Evolutionary conservation across 2,329 filamentous ascomycete genomes (phyloP).

Genomic region (Akanthomyces dipterigenus): DNA sequence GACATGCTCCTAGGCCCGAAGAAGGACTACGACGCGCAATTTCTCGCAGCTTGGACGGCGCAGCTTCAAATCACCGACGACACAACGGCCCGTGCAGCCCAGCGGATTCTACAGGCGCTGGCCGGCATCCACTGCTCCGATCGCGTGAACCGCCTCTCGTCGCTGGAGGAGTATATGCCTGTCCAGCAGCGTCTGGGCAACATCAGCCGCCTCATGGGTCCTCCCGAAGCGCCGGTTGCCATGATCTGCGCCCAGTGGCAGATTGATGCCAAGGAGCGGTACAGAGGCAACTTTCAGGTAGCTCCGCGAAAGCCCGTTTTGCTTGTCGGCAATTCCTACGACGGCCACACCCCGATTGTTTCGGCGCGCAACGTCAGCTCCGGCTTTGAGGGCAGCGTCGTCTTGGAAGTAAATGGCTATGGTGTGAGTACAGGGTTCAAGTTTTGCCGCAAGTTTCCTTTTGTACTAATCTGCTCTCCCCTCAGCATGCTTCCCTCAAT

Average conservation of each 20-base stretch:
- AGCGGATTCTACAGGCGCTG: slow-evolving; percentile 4
- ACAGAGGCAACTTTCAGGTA: slow-evolving; percentile 25
- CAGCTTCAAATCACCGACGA: neutral
- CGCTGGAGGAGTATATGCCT: slow-evolving; percentile 22
- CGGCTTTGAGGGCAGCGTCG: slow-evolving; percentile 29
- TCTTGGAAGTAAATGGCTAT: slow-evolving; percentile 30
- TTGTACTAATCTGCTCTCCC: neutral
- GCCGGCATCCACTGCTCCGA: slow-evolving; percentile 31
- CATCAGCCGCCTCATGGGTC: slow-evolving; percentile 23
- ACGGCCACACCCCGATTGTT: slow-evolving; percentile 31
- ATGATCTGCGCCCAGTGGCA: slow-evolving; percentile 32
- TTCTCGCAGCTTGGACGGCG: neutral
- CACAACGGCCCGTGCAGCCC: neutral
- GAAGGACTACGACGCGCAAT: neutral
- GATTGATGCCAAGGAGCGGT: slow-evolving; percentile 29
- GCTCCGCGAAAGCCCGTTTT: slow-evolving; percentile 28
- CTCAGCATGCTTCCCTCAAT: neutral
- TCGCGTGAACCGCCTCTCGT: slow-evolving; percentile 19
- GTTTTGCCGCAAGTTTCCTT: neutral
- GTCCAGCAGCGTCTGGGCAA: slow-evolving; percentile 18
- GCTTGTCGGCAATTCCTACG: slow-evolving; percentile 31
- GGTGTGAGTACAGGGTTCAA: slow-evolving; percentile 23
- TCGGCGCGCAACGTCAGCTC: slow-evolving; percentile 31
- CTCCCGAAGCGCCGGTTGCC: slow-evolving; percentile 11
- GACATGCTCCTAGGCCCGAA: slow-evolving; percentile 11